Evolutionary conservation across 2,329 filamentous ascomycete species (phyloP).

Genomic region (Pseudocercospora musae): DNA sequence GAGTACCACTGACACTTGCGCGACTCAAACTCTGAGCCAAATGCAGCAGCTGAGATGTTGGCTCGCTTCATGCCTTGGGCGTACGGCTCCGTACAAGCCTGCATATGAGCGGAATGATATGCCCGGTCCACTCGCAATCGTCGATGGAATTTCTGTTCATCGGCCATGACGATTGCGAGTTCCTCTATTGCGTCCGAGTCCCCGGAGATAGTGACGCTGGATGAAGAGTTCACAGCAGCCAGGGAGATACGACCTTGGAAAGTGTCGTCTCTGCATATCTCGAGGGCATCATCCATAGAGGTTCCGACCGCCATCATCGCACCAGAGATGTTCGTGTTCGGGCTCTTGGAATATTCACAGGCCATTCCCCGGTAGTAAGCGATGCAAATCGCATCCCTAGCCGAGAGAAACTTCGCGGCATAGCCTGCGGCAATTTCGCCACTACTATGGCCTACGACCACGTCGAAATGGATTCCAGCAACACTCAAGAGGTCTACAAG

Average conservation of each 20-base stretch:
- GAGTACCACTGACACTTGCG: too few species aligned
- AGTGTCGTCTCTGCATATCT: slow-evolving; percentile 4
- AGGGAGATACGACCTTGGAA: slow-evolving; percentile 27
- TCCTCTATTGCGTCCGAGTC: slow-evolving; percentile 37
- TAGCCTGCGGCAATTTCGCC: slow-evolving; percentile 37
- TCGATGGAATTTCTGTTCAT: too few species aligned
- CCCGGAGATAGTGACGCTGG: slow-evolving; percentile 47
- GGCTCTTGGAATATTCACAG: slow-evolving; percentile 9
- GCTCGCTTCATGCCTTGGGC: too few species aligned
- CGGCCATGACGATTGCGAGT: too few species aligned
- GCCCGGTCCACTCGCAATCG: too few species aligned
- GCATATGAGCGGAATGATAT: too few species aligned
- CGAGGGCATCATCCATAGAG: slow-evolving; percentile 17
- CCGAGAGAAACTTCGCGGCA: slow-evolving; percentile 27
- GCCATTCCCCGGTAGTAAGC: slow-evolving; percentile 27
- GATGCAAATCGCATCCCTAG: slow-evolving; percentile 20
- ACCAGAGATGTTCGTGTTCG: slow-evolving; percentile 21
- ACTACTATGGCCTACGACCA: slow-evolving; percentile 34
- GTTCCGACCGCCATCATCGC: slow-evolving; percentile 37
- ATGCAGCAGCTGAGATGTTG: too few species aligned
- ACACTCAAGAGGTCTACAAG: slow-evolving; percentile 41
- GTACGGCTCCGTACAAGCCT: too few species aligned
- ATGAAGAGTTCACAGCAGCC: slow-evolving; percentile 40
- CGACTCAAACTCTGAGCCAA: too few species aligned
- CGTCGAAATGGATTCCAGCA: slow-evolving; percentile 24